A percentile compares a stretch with the other conserved stretches of the same genome.
These are phyloP conservation scores for Cerrena zonata DNA, from an alignment of 1,284 basidiomycete species.

Conservation along the genomic window DNA sequence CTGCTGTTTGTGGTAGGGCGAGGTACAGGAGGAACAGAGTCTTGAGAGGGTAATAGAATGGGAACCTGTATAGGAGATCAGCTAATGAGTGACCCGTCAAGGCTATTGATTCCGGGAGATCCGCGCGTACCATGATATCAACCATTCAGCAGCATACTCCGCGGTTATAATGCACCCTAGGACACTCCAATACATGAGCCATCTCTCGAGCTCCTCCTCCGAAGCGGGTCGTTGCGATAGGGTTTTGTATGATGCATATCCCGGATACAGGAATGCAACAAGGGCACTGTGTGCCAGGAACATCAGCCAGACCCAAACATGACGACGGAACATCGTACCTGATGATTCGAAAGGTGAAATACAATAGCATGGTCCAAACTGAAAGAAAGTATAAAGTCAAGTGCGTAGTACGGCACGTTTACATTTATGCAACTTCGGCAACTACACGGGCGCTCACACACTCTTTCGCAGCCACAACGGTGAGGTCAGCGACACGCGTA, in stretches of 20 bases:
- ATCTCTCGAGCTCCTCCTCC: conserved; percentile 74
- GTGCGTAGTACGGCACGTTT: too few species aligned
- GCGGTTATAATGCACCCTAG: conserved; percentile 70
- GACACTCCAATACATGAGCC: conserved; percentile 89
- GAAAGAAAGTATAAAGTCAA: background rate
- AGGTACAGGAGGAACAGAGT: conserved; percentile 83
- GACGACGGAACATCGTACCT: conserved; percentile 19
- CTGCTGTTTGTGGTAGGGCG: conserved; percentile 82
- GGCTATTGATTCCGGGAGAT: background rate
- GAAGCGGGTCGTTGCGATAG: conserved; percentile 74
- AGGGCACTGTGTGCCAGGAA: too few species aligned
- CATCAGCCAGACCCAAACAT: too few species aligned
- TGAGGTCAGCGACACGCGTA: background rate
- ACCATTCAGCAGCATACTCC: conserved; percentile 78
- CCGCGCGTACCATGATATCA: conserved; percentile 67
- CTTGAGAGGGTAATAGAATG: conserved; percentile 82
- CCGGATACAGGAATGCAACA: conserved; percentile 73
- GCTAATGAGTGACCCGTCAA: conserved; percentile 3
- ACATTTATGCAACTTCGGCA: too few species aligned
- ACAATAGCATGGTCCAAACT: conserved; percentile 22
- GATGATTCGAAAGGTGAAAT: conserved; percentile 25
- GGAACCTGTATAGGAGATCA: conserved; percentile 53
- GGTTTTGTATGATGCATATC: conserved; percentile 82
- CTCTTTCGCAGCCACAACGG: background rate
- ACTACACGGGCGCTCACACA: background rate